Evolutionary conservation across 768 basidiomycete species (phyloP), one percentile per base, ranked within the genome.

Genomic region (Exidia glandulosa): DNA sequence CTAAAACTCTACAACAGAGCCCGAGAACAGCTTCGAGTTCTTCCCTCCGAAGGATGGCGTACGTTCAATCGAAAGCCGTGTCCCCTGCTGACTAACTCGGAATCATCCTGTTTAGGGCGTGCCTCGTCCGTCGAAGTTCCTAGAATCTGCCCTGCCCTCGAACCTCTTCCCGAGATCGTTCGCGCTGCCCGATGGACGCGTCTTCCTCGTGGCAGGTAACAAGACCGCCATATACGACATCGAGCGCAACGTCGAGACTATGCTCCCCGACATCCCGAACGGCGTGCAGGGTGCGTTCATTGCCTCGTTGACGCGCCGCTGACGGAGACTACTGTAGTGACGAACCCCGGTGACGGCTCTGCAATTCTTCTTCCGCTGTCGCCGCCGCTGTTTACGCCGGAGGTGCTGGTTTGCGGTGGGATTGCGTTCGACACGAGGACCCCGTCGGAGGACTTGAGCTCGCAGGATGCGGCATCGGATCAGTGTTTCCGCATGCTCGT

Each of bases 191-290:
- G 86, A 84, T 9, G 84, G 83, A 0, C 77, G 75, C 56, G 66
- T 87, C 1, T 70, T 88, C 57, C 73, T 87, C 37, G 85, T 86
- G 65, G 81, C 84, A 2, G 85, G 85, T 67, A 84, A 79, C 77
- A 75, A 75, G 32, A 84, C 85, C 2, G 71, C 73, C 56, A 71
- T 74, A 37, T 74, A 73, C 63, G 70, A 74, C 60, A 63, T 70
- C 45, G 67, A 70, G 57, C 64, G 59, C 23, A 71, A 75, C 63
- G 71, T 69, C n/a, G 75, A 76, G 64, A 65, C 61, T 1, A 63
- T 61, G n/a, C 64, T 76, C 5, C 74, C 74, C 4, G 65, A 68
- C 32, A 63, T 76, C 19, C 74, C 75, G 4, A 75, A 74, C 60
- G 70, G 70, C 34, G 72, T 76, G 13, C 68, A 69, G 14, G n/a